A percentile compares a stretch with the other conserved stretches of the same genome.
phyloP scores from a whole-genome alignment of 495 filamentous ascomycete species.

The Penicillium lividum region DNA sequence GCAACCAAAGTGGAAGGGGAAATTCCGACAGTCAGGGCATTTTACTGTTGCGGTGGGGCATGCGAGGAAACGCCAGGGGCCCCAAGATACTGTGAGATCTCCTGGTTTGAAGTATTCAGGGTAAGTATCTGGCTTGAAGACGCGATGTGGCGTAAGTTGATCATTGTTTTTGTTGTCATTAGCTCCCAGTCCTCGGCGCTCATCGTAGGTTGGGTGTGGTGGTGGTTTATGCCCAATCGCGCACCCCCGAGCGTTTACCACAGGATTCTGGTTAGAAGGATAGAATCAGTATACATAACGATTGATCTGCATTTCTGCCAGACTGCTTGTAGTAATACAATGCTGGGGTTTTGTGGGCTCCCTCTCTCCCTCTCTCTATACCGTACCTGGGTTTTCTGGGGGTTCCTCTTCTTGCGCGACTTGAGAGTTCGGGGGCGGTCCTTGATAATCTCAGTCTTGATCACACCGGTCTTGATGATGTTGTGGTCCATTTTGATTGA shows the following conservation, averaged over 20 bases:
- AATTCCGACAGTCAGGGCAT: constrained; percentile 17
- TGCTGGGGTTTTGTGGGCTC: too few species aligned
- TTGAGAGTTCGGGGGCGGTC: background rate
- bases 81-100: constrained; percentile 16
- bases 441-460: background rate
- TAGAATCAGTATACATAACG: background rate
- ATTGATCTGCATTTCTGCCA: too few species aligned
- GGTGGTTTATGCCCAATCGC: background rate
- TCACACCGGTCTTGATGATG: background rate
- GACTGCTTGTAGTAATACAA: too few species aligned
- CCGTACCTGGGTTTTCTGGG: background rate
- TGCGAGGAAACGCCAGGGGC: constrained; percentile 14
- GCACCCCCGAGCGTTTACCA: background rate
- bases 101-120: background rate
- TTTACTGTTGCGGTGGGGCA: constrained; percentile 10
- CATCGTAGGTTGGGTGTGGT: background rate
- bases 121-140: background rate
- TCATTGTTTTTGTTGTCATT: background rate
- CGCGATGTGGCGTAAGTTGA: background rate
- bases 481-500: background rate
- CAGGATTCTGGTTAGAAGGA: background rate
- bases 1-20: constrained; percentile 14
- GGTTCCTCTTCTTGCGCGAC: background rate
- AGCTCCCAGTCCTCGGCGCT: background rate
- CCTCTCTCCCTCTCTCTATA: background rate